Percentiles rank a stretch among this genome's conserved stretches.
Evolutionary conservation across 163 green algal genomes (phyloP).

Genomic region (Scenedesmus sp.): DNA sequence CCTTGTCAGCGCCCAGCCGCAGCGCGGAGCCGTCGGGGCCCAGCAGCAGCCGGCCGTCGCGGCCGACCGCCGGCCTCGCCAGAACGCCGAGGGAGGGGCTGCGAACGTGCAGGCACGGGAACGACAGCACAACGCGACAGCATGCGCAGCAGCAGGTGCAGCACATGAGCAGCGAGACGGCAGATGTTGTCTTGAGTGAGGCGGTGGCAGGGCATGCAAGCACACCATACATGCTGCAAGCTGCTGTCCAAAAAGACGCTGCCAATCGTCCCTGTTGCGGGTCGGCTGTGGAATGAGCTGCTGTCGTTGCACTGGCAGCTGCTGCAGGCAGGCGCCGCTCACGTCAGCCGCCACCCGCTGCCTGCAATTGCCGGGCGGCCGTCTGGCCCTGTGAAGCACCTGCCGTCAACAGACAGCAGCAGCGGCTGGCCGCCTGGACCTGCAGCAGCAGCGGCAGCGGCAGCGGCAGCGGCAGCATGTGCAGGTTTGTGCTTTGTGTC

Average conservation of each 20-base stretch:
- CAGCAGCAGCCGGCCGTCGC: slow-evolving; percentile 17
- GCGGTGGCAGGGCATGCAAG: no score
- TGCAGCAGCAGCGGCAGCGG: slow-evolving; percentile 15
- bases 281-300: no score
- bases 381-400: slow-evolving; percentile 23
- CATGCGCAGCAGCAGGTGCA: no score
- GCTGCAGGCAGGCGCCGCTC: neutral
- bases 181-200: no score
- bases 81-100: neutral
- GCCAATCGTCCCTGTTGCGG: no score
- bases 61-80: neutral
- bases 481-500: no score
- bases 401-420: slow-evolving; percentile 29
- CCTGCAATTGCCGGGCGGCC: neutral
- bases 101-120: neutral
- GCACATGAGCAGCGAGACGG: no score
- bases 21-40: slow-evolving; percentile 22
- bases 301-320: no score
- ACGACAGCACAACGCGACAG: no score
- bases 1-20: slow-evolving; percentile 4
- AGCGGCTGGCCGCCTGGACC: slow-evolving; percentile 9
- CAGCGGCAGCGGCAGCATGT: neutral
- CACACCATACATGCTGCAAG: no score
- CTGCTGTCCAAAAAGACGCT: no score
- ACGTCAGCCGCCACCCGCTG: neutral